Evolutionary conservation across 305 asterid species (phyloP), one percentile per base, ranked within the genome.

Genomic region (Fraxinus ornus): DNA sequence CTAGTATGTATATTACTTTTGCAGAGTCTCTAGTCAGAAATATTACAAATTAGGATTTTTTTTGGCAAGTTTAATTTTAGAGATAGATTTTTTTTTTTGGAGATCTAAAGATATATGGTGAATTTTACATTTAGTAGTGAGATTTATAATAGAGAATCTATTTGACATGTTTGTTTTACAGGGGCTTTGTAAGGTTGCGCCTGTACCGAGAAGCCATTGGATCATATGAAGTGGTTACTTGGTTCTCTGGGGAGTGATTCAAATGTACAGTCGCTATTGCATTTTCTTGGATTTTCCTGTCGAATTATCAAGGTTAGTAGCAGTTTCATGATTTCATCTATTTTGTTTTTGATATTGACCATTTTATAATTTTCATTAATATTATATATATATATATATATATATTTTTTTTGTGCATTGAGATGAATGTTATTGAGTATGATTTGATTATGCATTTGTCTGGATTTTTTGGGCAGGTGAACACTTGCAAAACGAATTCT

Each of bases 191-290:
- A n/a, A 82, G 75, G 85, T 75, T 80, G 77, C 78, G 64, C 37
- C 68, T 41, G 79, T 78, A 77, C 77, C 64, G 87, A 81, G 86
- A 82, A 55, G 77, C 83, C 80, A 83, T 86, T 79, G 86, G 89
- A 83, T 84, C 87, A 83, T 86, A 87, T 87, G 90, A 86, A 85
- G 83, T 85, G 87, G 87, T 86, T 85, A 85, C 83, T 71, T 55
- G 28, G 79, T 83, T 82, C 83, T 49, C 79, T 82, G 77, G 85
- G 57, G 47, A 78, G 85, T 37, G 89, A 84, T 83, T 87, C 89
- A 66, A 80, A 86, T 84, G 88, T 84, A 80, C 90, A 79, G 78
- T 77, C 84, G 83, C 87, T 36, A 80, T 87, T 79, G 82, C 72
- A 80, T 73, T 84, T 80, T 85, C 76, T 76, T 85, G 80, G 64